Percentiles rank a stretch among this genome's conserved stretches.
These are phyloP conservation scores for Penicillium antarcticum DNA, from an alignment of 495 filamentous ascomycete genomes.

Conservation along the genomic window DNA sequence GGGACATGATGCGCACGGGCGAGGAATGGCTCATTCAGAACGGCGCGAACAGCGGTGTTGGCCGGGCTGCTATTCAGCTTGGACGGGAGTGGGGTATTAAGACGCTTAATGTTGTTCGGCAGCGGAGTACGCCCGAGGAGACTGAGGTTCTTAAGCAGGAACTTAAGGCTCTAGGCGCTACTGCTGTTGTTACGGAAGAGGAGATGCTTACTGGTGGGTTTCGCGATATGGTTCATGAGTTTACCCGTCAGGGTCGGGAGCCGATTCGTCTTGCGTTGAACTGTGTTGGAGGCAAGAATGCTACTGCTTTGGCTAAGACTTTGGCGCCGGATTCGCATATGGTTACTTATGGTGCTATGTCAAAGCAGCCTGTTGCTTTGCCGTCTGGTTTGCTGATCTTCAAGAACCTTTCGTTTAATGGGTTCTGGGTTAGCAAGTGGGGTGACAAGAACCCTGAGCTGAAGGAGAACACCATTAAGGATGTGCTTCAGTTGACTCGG, in stretches of 20 bases:
- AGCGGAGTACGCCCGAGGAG: constrained; percentile 56
- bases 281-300: constrained; percentile 89
- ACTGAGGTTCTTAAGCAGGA: constrained; percentile 69
- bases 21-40: constrained; percentile 92
- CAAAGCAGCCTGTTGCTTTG: constrained; percentile 73
- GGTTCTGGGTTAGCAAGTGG: constrained; percentile 95
- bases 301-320: constrained; percentile 65
- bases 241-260: constrained; percentile 66
- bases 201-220: constrained; percentile 66
- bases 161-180: constrained; percentile 67
- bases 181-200: constrained; percentile 78
- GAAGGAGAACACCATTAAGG: constrained; percentile 74
- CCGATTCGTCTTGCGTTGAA: constrained; percentile 77
- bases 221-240: constrained; percentile 57
- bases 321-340: constrained; percentile 65
- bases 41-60: constrained; percentile 90
- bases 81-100: constrained; percentile 78
- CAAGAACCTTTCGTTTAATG: constrained; percentile 78
- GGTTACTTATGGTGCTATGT: constrained; percentile 96
- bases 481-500: constrained; percentile 72
- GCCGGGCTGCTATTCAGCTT: constrained; percentile 83
- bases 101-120: constrained; percentile 80
- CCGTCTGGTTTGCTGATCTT: constrained; percentile 84
- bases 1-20: constrained; percentile 47
- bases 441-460: constrained; percentile 68